Evolutionary conservation across 805 yeast genomes (phyloP).

Genomic region (Candida ipomoeae): DNA sequence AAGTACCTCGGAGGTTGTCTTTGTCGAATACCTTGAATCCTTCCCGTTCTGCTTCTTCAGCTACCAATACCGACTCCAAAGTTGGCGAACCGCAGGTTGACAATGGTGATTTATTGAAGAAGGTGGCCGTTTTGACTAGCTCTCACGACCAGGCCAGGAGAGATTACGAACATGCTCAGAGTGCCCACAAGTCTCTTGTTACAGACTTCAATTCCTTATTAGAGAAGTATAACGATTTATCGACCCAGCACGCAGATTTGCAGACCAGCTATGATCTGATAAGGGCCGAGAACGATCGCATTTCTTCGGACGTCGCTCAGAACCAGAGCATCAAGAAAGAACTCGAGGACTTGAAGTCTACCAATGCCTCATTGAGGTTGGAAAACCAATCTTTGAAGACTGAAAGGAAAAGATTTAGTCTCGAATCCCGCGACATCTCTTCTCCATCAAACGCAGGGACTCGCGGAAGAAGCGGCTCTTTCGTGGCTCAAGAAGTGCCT

Average conservation of each 20-base stretch:
- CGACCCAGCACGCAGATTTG: conserved; percentile 3
- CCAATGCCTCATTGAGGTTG: conserved; percentile 32
- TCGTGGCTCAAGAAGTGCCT: background rate
- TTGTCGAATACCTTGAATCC: conserved; percentile 4
- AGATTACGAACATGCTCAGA: conserved; percentile 20
- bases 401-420: background rate
- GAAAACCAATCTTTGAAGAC: conserved; percentile 37
- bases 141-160: conserved; percentile 10
- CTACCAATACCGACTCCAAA: background rate
- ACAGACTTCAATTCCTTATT: conserved; percentile 3
- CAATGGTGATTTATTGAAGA: background rate
- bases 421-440: background rate
- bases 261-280: conserved; percentile 5
- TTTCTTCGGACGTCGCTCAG: conserved; percentile 1
- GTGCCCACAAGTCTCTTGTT: conserved; percentile 18
- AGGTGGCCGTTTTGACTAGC: background rate
- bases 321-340: conserved; percentile 16
- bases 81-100: background rate
- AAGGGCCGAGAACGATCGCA: conserved; percentile 6
- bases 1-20: conserved; percentile 8
- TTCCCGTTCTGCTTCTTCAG: background rate
- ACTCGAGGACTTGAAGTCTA: conserved; percentile 26
- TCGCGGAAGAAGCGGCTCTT: background rate
- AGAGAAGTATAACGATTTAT: conserved; percentile 2
- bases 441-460: background rate